Base-by-base conservation (phyloP, 495 filamentous ascomycete genomes). In the Hypomontagnella submonticulosa region DNA sequence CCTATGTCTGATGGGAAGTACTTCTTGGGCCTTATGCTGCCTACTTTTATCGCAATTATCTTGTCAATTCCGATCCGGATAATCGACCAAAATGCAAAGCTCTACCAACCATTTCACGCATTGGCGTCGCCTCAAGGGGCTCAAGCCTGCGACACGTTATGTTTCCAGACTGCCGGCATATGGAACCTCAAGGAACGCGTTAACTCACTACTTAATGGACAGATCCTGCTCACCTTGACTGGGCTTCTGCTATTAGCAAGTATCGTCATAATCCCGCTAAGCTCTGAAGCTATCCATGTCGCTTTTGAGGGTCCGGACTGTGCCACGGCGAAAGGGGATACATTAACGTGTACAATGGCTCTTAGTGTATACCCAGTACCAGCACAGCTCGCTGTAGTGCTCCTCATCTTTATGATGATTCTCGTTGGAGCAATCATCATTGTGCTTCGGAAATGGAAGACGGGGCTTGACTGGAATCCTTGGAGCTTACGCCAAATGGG, bases 91-190 rank as follows among this genome's bases (percentile, higher is more conserved):
- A 71, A 61, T 18, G 72, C 67, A 12, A 74, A 69, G 49, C 68
- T 76, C 30, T 71, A 75, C 33, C 74, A 77, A 18, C 73, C 71
- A 12, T 77, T 76, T 48, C 70, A 72, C 34, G 70, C 72, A 1
- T 53, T 75, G 16, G 47, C 68, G n/a, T 62, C 69, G 1, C 34
- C 64, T 1, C 43, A 12, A 11, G 74, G 72, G 10, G 67, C 69
- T 0, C 30, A 49, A 9, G 72, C 70, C n/a, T 34, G 53, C 0
- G 71, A 76, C 5, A 72, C 65, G 5, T 12, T 77, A 19, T 73
- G 43, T 32, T 69, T 71, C 38, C 66, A 51, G 34, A 70, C 66
- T 12, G 52, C 63, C n/a, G 59, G 61, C 8, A 61, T 49, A 30
- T 63, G 32, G 48, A 64, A 57, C 33, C 13, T 71, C 23, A 11